Evolutionary conservation across 1,139 yeast species (phyloP), one percentile per base, ranked within the genome.

Genomic region (Scheffersomyces insectosa): DNA sequence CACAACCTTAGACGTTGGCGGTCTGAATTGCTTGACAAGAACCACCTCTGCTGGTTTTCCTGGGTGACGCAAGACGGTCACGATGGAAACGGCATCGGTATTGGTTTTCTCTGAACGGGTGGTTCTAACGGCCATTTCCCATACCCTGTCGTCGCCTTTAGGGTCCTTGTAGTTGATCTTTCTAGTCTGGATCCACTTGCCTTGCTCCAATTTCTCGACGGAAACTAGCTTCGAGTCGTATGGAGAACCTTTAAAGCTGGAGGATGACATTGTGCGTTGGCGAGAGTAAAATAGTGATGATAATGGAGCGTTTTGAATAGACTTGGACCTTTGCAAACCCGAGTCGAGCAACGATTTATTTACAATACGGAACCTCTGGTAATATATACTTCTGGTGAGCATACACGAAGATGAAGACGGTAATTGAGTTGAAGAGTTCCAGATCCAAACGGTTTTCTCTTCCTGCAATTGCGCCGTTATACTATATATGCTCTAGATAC

Each of bases 101-200:
- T 80, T 80, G 8, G 84, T 70, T 11, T 83, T 83, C 28, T 68
- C 73, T 5, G 85, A 82, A 48, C 96, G 75, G 6, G 98, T 91
- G 38, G 84, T 78, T 51, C 99, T 77, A 1, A 88, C 80, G 3
- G 96, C 95, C 79, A 84, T 85, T 66, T 93, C 99, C 97, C 98
- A 93, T 41, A 82, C 85, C 36, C 90, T 69, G 6, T 60, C 75
- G 53, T 48, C 45, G 1, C 96, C 96, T 32, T 68, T 67, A 9
- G 96, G 93, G 52, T 85, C 90, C 13, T 60, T 56, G 63, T 89
- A 91, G 46, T 81, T 76, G 48, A 90, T 76, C 57, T 82, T 85
- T 50, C 76, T 58, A 27, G 75, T 66, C 52, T 72, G 76, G 49
- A 74, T 71, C 79, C 79, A 74, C 43, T 70, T 72, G 3, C 79